Percentiles rank a stretch among this genome's conserved stretches.
These are phyloP conservation scores for Drechslera avenae DNA, from an alignment of 2,329 filamentous ascomycete species.

Conservation along the genomic window DNA sequence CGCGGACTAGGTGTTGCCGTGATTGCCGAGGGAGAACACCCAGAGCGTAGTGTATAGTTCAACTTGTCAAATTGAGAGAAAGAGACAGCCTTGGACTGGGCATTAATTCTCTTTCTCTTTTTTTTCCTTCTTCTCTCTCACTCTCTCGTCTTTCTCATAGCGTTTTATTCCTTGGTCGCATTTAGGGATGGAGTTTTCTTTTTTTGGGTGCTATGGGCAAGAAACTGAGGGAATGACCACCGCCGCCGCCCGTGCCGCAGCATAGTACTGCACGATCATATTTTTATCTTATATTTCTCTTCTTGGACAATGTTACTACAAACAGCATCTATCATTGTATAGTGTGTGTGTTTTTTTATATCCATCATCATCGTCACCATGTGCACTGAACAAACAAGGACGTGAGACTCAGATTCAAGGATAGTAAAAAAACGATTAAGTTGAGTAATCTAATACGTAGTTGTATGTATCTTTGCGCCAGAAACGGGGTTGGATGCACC, in stretches of 20 bases:
- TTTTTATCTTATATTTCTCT: no score
- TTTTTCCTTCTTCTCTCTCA: conserved; percentile 3
- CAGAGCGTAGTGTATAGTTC: conserved; percentile 63
- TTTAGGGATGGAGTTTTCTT: conserved; percentile 7
- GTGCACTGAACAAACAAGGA: not conserved
- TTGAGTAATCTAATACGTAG: not conserved
- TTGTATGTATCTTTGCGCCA: no score
- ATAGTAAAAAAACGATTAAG: not conserved
- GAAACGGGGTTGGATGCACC: no score
- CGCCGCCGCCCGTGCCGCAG: not conserved
- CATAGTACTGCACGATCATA: conserved; percentile 6
- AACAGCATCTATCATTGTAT: not conserved
- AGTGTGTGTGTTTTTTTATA: not conserved
- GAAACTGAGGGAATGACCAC: no score
- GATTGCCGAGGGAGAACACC: conserved; percentile 81
- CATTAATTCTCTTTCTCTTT: conserved; percentile 5
- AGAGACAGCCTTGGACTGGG: conserved; percentile 14
- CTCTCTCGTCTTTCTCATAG: not conserved
- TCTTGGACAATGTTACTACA: not conserved
- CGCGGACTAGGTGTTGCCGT: conserved; percentile 82
- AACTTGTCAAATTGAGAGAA: not conserved
- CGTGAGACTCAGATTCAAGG: not conserved
- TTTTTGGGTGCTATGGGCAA: not conserved
- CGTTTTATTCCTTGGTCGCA: conserved; percentile 12
- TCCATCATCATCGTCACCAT: not conserved